These are phyloP conservation scores for Neospora caninum DNA, from an alignment of 169 alveolate species.

Conservation along the genomic window DNA sequence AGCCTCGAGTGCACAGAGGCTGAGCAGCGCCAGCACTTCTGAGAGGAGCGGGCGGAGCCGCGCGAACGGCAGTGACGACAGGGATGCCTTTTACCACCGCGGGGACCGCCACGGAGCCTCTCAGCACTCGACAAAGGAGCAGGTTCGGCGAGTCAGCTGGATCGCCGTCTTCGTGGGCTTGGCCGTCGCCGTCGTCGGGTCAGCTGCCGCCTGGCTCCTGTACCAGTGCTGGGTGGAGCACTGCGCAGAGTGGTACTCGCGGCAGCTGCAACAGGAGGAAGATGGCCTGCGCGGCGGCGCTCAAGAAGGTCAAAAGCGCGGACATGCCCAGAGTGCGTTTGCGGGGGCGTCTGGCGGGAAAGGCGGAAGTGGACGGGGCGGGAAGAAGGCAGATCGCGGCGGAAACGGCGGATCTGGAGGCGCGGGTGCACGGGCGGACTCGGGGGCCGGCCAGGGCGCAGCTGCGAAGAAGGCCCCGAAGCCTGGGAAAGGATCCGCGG, in stretches of 20 bases:
- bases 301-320: neutral
- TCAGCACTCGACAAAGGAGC: neutral
- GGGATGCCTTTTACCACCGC: neutral
- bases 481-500: neutral
- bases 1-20: neutral
- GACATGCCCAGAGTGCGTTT: neutral
- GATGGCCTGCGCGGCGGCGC: neutral
- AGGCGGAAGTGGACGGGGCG: neutral
- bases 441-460: neutral
- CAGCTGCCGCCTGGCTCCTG: conserved; percentile 6
- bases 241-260: conserved; percentile 43
- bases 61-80: neutral
- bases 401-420: too few relatives aligned
- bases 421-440: too few relatives aligned
- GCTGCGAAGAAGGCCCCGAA: neutral
- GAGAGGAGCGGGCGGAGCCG: conserved; percentile 23
- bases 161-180: neutral
- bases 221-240: conserved; percentile 53
- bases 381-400: neutral
- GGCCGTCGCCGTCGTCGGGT: neutral
- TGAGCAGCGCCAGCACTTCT: neutral
- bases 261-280: conserved; percentile 49
- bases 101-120: neutral
- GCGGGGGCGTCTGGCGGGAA: neutral
- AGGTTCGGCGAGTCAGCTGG: conserved; percentile 15